A percentile compares a stretch with the other conserved stretches of the same genome.
phyloP scores from a whole-genome alignment of 2,329 filamentous ascomycete species.

The Tolypocladium tundrense region DNA sequence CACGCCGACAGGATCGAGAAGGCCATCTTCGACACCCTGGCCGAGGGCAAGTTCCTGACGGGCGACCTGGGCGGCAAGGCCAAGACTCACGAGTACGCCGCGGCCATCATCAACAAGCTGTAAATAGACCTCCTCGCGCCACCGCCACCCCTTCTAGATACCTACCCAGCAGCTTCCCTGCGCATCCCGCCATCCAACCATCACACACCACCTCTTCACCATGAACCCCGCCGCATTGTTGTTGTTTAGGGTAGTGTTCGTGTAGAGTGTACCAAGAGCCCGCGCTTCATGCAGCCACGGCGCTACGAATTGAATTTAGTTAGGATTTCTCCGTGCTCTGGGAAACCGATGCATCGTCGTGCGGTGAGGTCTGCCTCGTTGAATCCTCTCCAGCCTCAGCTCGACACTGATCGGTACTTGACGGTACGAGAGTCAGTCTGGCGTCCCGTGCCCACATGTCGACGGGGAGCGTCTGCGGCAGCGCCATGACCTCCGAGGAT shows the following conservation, averaged over 20 bases:
- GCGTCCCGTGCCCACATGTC: too few species aligned
- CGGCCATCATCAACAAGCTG: conserved; percentile 71
- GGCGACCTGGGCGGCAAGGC: conserved; percentile 93
- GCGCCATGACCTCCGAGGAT: too few species aligned
- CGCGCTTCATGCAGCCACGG: conserved; percentile 17
- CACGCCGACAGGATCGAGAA: conserved; percentile 84
- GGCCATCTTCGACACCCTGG: conserved; percentile 89
- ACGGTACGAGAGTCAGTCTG: too few species aligned
- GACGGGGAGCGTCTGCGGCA: too few species aligned
- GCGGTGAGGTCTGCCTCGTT: neutral
- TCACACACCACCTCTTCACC: neutral
- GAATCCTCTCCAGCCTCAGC: too few species aligned
- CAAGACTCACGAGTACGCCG: conserved; percentile 90
- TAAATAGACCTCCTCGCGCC: conserved; percentile 22
- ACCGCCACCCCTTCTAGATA: neutral
- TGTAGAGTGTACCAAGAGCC: conserved; percentile 18
- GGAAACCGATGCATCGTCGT: neutral
- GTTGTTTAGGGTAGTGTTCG: conserved; percentile 15
- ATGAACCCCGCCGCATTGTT: neutral
- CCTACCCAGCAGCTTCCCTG: neutral
- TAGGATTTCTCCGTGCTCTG: neutral
- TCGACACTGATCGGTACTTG: too few species aligned
- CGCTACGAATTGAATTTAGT: conserved; percentile 12
- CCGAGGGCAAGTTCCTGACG: conserved; percentile 92
- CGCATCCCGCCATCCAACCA: neutral